These are phyloP conservation scores for Echinochloa phyllopogon DNA, from an alignment of 176 grass and related monocot genomes.

Conservation along the genomic window DNA sequence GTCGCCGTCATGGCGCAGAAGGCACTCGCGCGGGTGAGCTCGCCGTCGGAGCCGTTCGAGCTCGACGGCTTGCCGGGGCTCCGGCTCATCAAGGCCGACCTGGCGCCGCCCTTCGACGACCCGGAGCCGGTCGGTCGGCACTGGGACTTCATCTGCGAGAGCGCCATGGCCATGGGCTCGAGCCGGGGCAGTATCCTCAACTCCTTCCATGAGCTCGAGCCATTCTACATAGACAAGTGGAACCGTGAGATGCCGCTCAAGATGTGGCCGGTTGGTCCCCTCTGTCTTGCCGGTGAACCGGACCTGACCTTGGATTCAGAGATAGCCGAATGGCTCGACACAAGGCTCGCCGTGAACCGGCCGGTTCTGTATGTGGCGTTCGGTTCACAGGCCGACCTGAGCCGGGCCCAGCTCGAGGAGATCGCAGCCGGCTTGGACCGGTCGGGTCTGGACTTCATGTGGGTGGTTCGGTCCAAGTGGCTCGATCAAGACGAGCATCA, in stretches of 20 bases:
- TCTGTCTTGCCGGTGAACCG: slow-evolving; percentile 45
- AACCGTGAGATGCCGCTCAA: neutral
- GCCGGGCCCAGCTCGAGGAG: slow-evolving; percentile 41
- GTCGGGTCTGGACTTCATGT: slow-evolving; percentile 55
- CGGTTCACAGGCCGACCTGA: slow-evolving; percentile 51
- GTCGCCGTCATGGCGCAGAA: neutral
- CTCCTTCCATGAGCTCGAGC: slow-evolving; percentile 57
- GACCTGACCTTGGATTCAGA: neutral
- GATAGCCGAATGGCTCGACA: slow-evolving; percentile 44
- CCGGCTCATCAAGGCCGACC: slow-evolving; percentile 43
- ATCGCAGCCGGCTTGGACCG: slow-evolving; percentile 42
- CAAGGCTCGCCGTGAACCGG: slow-evolving; percentile 38
- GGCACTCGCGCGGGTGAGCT: slow-evolving; percentile 39
- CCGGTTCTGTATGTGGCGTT: slow-evolving; percentile 63
- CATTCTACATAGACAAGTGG: slow-evolving; percentile 42
- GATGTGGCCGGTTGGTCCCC: slow-evolving; percentile 49
- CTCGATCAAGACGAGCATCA: neutral
- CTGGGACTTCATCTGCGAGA: slow-evolving; percentile 42
- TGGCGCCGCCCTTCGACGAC: slow-evolving; percentile 51
- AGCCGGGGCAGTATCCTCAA: slow-evolving; percentile 48
- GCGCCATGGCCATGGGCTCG: rapidly evolving
- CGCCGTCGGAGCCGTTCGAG: slow-evolving; percentile 43
- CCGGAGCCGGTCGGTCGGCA: slow-evolving; percentile 43
- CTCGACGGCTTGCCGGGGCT: slow-evolving; percentile 35
- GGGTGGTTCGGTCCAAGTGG: slow-evolving; percentile 40